Evolutionary conservation across 73 alveolate genomes (phyloP), one percentile per base, ranked within the genome.

Genomic region (Tetrahymena thermophila): DNA sequence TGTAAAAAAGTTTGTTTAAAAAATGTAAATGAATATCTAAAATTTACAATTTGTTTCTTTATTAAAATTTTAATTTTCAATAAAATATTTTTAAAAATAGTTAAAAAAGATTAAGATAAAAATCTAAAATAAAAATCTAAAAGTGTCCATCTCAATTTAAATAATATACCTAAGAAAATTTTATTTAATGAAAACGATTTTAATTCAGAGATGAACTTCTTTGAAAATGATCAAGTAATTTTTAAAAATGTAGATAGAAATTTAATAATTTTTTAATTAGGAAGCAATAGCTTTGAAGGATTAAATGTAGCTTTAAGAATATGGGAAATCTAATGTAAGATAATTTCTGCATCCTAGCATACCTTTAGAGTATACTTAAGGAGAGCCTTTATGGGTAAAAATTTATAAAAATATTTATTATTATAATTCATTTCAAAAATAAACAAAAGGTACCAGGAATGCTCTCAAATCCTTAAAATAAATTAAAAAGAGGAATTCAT

Each of bases 311-410:
- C 4, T 35, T 35, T 38, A 38, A n/a, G 56, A 57, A 16, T 43
- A 85, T 43, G 89, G 28, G 50, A 35, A 95, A 89, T 34, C 19
- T 8, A 56, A 85, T 55, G 94, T 95, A 15, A 43, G 97, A 44
- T 35, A 50, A 28, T 25, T 89, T 43, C 25, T 95, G 19, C 97
- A 95, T 93, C 97, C 97, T 4, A 85, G 85, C 44, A 56, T 95
- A 85, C 94, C 83, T 43, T 94, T 43, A 10, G 94, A 95, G 23
- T 95, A 71, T 85, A 34, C 93, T 34, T 93, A 94, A 89, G 23
- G 35, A 21, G 84, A 95, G 57, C 93, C 84, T 37, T 42, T 85
- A 21, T 95, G 97, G 97, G 93, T 95, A 71, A 93, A 17, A 85
- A 71, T 93, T n/a, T 34, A 71, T n/a, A n/a, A 28, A 71, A 8